Base-by-base conservation (phyloP, 345 rosid species). In the Erucastrum elatum region DNA sequence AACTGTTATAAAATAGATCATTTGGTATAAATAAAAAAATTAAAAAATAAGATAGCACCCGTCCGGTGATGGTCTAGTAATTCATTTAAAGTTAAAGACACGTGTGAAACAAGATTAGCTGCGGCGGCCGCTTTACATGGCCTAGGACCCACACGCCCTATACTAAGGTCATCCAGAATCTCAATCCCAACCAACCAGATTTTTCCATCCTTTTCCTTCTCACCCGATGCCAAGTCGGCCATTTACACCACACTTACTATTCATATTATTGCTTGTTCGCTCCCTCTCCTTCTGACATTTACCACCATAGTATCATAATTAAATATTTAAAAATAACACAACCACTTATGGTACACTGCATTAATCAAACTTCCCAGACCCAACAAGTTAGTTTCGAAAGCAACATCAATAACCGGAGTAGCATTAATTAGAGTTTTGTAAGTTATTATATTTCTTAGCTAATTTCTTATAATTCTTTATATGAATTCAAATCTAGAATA, bases 81-180 rank as follows among this genome's bases (percentile, higher is more conserved):
- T 67, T 31, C 1, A 68, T 27, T 64, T 11, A 49, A 49, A 53
- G 10, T 9, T 9, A 59, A 25, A 13, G 29, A 68, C 90, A 85
- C 88, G 86, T 86, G 94, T 89, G 85, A 89, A 86, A 72, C 74
- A 74, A 75, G 76, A 64, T 75, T 70, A 62, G 16, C 69, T 71
- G 73, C 41, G 81, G 85, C 86, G 88, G 91, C 91, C 80, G 92
- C 92, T 85, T 84, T 82, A 82, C 69, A 51, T 21, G 0, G 9
- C 44, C 66, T 67, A 75, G 88, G 89, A 30, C 82, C 97, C 85
- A 68, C 75, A 29, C 71, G 72, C 49, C 75, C 75, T 72, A 68
- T 2, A 68, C 2, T 68, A 58, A 66, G 73, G 81, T 78, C 87
- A 81, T 84, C 82, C 81, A 82, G 88, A 86, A 76, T 85, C 88